A percentile compares a stretch with the other conserved stretches of the same genome.
phyloP scores from a whole-genome alignment of 352 stramenopile genomes.

The Detonula confervacea region DNA sequence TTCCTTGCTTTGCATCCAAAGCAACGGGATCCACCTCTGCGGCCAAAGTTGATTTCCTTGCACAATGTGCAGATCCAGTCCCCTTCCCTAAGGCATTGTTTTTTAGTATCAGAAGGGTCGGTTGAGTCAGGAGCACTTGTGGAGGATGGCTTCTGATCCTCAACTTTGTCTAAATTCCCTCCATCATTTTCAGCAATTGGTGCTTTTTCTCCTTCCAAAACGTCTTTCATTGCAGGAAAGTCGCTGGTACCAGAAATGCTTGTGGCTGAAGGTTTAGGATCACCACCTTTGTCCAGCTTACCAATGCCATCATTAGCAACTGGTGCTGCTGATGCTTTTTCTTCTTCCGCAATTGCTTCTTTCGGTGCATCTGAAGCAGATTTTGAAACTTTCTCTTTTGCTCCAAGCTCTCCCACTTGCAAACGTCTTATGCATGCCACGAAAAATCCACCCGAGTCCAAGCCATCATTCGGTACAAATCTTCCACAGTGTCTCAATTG shows the following conservation, averaged over 20 bases:
- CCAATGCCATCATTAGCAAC: not conserved
- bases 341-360: not conserved
- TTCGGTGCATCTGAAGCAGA: not conserved
- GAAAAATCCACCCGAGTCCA: conserved; percentile 44
- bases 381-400: not conserved
- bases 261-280: not conserved
- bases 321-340: not conserved
- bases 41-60: conserved; percentile 26
- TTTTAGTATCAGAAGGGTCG: no score
- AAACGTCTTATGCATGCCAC: conserved; percentile 21
- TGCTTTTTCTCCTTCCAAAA: no score
- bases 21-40: conserved; percentile 8
- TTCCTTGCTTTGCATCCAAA: conserved; percentile 28
- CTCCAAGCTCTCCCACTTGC: conserved; percentile 14
- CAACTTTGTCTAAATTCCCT: no score
- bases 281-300: not conserved
- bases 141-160: no score
- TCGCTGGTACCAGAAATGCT: not conserved
- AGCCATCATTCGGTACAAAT: conserved; percentile 22
- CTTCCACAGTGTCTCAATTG: conserved; percentile 18
- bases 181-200: no score
- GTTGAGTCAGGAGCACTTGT: no score
- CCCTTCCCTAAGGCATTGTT: conserved; percentile 17
- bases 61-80: conserved; percentile 26
- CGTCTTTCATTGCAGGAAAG: not conserved